Evolutionary conservation across 2,329 filamentous ascomycete genomes (phyloP), one percentile per base, ranked within the genome.

Genomic region (Amauroascus niger): DNA sequence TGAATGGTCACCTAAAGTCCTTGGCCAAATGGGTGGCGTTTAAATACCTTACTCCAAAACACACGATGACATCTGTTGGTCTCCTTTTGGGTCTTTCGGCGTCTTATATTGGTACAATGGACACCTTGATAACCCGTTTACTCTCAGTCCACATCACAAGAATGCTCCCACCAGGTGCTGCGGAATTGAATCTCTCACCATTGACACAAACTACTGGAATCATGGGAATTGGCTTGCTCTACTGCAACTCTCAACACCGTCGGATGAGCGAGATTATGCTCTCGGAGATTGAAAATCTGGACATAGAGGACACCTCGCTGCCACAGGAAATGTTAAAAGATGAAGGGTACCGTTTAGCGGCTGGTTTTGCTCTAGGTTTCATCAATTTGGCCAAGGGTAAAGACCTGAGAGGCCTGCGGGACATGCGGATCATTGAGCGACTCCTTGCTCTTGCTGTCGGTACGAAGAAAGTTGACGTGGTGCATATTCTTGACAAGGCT

Each of bases 211-310:
- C 93, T 0, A 93, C 91, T 1, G 93, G 90, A 18, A 86, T 98
- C 40, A 94, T 98, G 88, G 93, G 93, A 1, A 95, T 98, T 60
- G 93, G 93, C 0, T 73, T 98, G 39, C 76, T 98, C 1, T 98
- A 97, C 69, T 94, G 86, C 71, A 86, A 90, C 65, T 96, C 90
- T 26, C 91, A 97, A 64, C 94, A 98, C 70, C 86, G 94, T 28
- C 84, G 94, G 35, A 98, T 98, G 93, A 97, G 89, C 65, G 93
- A 98, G 67, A 88, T 97, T 16, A 96, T 98, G 88, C 81, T 98
- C 49, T 97, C 91, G 0, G 93, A 98, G 67, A 93, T 98, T 57
- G 89, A 96, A 66, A 86, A 90, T 58, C 79, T 88, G 49, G 88
- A 93, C 24, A 79, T 87, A 35, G 86, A 91, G 51, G 90, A 96